phyloP scores from a whole-genome alignment of 306 rosid species.

The Neltuma alba region DNA sequence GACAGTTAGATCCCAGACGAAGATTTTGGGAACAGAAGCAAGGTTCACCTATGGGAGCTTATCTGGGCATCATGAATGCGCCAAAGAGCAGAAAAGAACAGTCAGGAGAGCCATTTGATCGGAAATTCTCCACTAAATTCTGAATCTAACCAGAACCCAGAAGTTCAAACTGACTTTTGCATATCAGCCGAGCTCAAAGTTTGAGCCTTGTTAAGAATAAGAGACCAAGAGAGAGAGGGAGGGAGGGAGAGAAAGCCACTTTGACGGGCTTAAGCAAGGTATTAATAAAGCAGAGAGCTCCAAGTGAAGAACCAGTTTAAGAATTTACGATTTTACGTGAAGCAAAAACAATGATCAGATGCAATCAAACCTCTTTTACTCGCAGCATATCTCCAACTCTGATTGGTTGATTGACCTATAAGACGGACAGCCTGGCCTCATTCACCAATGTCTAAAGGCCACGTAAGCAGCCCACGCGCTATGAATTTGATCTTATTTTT shows the following conservation, averaged over 20 bases:
- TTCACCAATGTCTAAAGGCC: conserved; percentile 20
- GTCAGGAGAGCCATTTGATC: conserved; percentile 16
- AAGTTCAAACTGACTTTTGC: conserved; percentile 20
- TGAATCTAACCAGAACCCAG: conserved; percentile 33
- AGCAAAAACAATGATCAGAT: conserved; percentile 32
- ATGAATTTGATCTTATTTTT: background rate
- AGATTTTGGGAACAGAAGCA: conserved; percentile 8
- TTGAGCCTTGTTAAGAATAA: conserved; percentile 5
- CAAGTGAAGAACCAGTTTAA: conserved; percentile 7
- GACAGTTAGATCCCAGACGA: conserved; percentile 13
- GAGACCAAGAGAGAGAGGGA: conserved; percentile 14
- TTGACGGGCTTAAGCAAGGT: conserved; percentile 40
- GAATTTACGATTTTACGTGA: conserved; percentile 6
- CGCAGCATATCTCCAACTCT: background rate
- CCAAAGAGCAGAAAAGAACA: conserved; percentile 15
- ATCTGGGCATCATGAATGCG: conserved; percentile 29
- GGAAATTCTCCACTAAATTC: conserved; percentile 10
- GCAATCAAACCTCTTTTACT: background rate
- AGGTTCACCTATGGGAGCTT: conserved; percentile 13
- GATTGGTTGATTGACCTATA: conserved; percentile 22
- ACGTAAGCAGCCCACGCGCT: conserved; percentile 22
- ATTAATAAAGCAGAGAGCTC: conserved; percentile 34
- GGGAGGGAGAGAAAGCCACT: conserved; percentile 18
- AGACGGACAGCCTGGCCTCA: conserved; percentile 33
- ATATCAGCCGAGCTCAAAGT: conserved; percentile 13